Conservation (phyloP, 2,329 filamentous ascomycete genomes). For the Emmonsia crescens region DNA sequence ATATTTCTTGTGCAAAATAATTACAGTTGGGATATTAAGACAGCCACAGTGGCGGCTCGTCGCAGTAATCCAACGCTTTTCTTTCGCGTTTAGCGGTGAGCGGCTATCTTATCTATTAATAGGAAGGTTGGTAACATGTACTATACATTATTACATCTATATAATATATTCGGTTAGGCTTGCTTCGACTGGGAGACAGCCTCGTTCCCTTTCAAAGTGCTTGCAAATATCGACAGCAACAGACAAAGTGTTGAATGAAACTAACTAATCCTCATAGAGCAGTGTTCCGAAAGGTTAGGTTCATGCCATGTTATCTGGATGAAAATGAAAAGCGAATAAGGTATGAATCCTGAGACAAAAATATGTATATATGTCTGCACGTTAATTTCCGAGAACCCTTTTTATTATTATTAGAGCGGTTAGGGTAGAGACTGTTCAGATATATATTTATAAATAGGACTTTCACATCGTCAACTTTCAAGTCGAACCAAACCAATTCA, state of each 20-base stretch:
- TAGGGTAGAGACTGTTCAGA: not conserved
- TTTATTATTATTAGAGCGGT: too few relatives aligned
- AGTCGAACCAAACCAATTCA: not conserved
- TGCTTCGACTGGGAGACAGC: not conserved
- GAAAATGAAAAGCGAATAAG: not conserved
- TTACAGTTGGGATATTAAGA: not conserved
- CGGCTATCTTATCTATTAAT: not conserved
- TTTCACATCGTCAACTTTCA: not conserved
- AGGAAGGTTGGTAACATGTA: not conserved
- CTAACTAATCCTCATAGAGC: too few relatives aligned
- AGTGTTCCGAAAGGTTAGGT: not conserved
- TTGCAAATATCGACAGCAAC: too few relatives aligned
- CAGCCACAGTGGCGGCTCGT: not conserved
- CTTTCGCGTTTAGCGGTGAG: not conserved
- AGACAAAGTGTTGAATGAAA: too few relatives aligned
- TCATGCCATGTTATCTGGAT: not conserved
- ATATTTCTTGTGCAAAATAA: not conserved
- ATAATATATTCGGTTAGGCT: not conserved
- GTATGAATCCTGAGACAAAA: not conserved
- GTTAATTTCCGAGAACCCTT: not conserved
- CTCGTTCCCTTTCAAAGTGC: not conserved
- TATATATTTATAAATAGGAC: not conserved
- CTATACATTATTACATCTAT: not conserved
- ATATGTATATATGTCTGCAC: not conserved
- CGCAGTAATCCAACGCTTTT: not conserved